Percentiles rank a stretch among this genome's conserved stretches.
phyloP scores from a whole-genome alignment of 306 rosid genomes.

The Vigna nakashimae region DNA sequence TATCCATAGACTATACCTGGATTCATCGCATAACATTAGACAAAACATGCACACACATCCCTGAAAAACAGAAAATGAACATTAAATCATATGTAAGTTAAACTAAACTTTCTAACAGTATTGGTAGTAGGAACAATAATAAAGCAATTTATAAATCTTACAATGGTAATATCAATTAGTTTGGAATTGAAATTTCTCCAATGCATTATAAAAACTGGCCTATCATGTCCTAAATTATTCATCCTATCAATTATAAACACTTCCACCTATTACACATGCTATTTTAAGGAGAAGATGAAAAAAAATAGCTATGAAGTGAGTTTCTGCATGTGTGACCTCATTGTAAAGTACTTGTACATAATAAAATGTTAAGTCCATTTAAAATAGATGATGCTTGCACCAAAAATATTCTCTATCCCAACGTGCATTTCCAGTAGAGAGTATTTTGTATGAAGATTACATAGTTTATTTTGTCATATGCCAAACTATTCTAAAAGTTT shows the following conservation, averaged over 20 bases:
- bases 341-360: neutral
- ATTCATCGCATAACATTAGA: slow-evolving; percentile 34
- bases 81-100: slow-evolving; percentile 26
- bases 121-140: slow-evolving; percentile 4
- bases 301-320: slow-evolving; percentile 12
- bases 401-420: slow-evolving; percentile 7
- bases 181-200: neutral
- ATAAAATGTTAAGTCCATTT: slow-evolving; percentile 24
- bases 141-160: slow-evolving; percentile 8
- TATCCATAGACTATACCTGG: slow-evolving; percentile 45
- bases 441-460: slow-evolving; percentile 26
- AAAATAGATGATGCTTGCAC: slow-evolving; percentile 1
- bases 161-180: slow-evolving; percentile 9
- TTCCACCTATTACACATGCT: neutral
- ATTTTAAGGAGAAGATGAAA: slow-evolving; percentile 1
- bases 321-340: slow-evolving; percentile 8
- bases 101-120: slow-evolving; percentile 11
- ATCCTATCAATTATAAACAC: slow-evolving; percentile 3
- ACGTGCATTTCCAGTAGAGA: slow-evolving; percentile 17
- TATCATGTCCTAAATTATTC: slow-evolving; percentile 18
- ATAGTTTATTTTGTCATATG: slow-evolving; percentile 13
- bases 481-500: slow-evolving; percentile 2
- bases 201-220: neutral
- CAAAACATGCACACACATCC: slow-evolving; percentile 26
- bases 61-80: slow-evolving; percentile 31